A percentile compares a stretch with the other conserved stretches of the same genome.
These are phyloP conservation scores for Fusarium tanahbumbuense DNA, from an alignment of 2,329 filamentous ascomycete genomes.

Conservation along the genomic window DNA sequence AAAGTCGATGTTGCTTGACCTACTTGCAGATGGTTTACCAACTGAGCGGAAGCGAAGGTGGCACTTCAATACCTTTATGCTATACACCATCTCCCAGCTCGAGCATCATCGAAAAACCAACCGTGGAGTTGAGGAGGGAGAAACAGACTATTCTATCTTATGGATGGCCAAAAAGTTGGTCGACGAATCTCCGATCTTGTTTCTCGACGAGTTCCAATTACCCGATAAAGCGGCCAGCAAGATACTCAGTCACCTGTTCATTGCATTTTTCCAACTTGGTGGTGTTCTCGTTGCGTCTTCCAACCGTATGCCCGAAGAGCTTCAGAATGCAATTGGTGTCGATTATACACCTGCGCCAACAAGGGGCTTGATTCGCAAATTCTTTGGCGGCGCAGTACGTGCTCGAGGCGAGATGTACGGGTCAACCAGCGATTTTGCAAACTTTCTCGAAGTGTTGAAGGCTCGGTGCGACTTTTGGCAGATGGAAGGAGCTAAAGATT, in stretches of 20 bases:
- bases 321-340: conserved; percentile 79
- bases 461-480: conserved; percentile 86
- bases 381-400: conserved; percentile 56
- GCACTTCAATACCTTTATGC: conserved; percentile 91
- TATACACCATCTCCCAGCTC: conserved; percentile 78
- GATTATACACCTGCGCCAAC: conserved; percentile 71
- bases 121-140: conserved; percentile 24
- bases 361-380: conserved; percentile 62
- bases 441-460: conserved; percentile 80
- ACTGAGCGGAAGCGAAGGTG: conserved; percentile 78
- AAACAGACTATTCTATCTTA: conserved; percentile 72
- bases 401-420: conserved; percentile 65
- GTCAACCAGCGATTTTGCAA: conserved; percentile 77
- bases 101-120: conserved; percentile 69
- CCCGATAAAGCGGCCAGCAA: conserved; percentile 82
- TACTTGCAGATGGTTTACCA: conserved; percentile 82
- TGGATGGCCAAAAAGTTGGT: conserved; percentile 82
- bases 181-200: conserved; percentile 79
- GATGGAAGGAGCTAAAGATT: conserved; percentile 81
- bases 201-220: conserved; percentile 86
- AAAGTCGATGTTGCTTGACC: conserved; percentile 86
- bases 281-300: conserved; percentile 84
- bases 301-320: conserved; percentile 85
- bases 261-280: conserved; percentile 83
- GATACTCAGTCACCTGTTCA: conserved; percentile 82